Base-by-base conservation (phyloP, 805 yeast genomes). In the Candida sphagnicola region DNA sequence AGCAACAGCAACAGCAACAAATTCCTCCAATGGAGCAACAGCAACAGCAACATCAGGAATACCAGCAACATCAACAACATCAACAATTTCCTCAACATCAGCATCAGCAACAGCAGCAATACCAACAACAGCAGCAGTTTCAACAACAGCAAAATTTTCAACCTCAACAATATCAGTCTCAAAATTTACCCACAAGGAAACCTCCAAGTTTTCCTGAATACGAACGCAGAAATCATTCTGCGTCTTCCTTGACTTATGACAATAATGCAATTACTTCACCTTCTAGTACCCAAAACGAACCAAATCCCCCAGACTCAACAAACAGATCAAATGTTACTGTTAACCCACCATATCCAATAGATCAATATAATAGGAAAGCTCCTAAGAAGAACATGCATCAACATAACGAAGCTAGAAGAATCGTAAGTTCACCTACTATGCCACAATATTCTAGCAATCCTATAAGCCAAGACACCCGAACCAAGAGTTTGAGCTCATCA, bases 401-500 rank as follows among this genome's bases (percentile, higher is more conserved):
- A 44, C 35, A 23, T 38, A 35, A 38, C 38, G 44, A 41, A 14
- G 42, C 48, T 0, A 46, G 62, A 36, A 40, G 70, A 38, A 55
- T 61, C n/a, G 65, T 54, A 5, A 61, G 68, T 1, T 48, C 63
- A 1, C 63, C 65, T 3, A 41, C 38, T 5, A 42, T 54, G 16
- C 48, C 52, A n/a, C 48, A 47, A 12, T 38, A 43, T 34, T 33
- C 25, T 17, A 37, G 31, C 31, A 30, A 14, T 18, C 38, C 17
- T 28, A 21, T 12, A 24, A 35, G 13, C 35, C 43, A 26, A 35
- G 57, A 53, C 2, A 15, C 43, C 11, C 42, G 67, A 29, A 58
- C 69, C 2, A 59, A 59, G 39, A 62, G 67, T 3, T 49, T 64
- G 26, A 48, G 57, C 16, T 49, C 62, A 8, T 41, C 57, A 0